Percentiles rank a stretch among this genome's conserved stretches.
phyloP scores from a whole-genome alignment of 345 rosid species.

The Populus davidiana region DNA sequence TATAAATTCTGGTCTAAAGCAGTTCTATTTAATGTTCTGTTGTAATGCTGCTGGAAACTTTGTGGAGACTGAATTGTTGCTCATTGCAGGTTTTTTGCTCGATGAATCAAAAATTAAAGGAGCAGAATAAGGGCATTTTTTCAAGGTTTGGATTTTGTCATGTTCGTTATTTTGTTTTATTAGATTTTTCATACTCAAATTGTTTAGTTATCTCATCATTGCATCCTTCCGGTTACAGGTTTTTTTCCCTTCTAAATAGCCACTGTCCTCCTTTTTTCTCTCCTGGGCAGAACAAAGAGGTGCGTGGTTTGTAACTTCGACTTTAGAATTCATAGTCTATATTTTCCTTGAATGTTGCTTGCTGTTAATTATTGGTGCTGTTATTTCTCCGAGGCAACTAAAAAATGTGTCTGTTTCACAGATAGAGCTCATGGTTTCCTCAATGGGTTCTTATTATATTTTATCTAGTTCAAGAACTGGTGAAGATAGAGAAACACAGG shows the following conservation, averaged over 20 bases:
- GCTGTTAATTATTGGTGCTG: slow-evolving; percentile 2
- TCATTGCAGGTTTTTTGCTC: slow-evolving; percentile 63
- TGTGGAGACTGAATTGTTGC: neutral
- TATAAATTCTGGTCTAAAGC: neutral
- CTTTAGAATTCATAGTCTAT: neutral
- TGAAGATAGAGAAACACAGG: slow-evolving; percentile 33
- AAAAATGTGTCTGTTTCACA: slow-evolving; percentile 33
- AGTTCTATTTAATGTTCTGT: neutral
- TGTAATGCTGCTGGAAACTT: slow-evolving; percentile 4
- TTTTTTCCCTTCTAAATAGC: slow-evolving; percentile 51
- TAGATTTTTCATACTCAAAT: neutral
- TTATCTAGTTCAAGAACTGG: slow-evolving; percentile 19
- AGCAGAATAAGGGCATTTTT: slow-evolving; percentile 48
- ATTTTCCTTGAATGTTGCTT: neutral
- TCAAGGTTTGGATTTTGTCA: slow-evolving; percentile 45
- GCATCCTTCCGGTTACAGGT: slow-evolving; percentile 42
- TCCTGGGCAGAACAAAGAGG: slow-evolving; percentile 62
- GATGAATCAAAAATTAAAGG: slow-evolving; percentile 45
- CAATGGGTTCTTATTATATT: slow-evolving; percentile 29
- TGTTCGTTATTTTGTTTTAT: neutral
- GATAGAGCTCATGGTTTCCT: slow-evolving; percentile 52
- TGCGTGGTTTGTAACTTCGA: slow-evolving; percentile 22
- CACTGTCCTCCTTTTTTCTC: slow-evolving; percentile 48
- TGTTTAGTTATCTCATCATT: slow-evolving; percentile 9
- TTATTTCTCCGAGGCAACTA: slow-evolving; percentile 16